Percentiles rank a stretch among this genome's conserved stretches.
phyloP scores from a whole-genome alignment of 176 grass and related monocot genomes.

The Oryza officinalis region DNA sequence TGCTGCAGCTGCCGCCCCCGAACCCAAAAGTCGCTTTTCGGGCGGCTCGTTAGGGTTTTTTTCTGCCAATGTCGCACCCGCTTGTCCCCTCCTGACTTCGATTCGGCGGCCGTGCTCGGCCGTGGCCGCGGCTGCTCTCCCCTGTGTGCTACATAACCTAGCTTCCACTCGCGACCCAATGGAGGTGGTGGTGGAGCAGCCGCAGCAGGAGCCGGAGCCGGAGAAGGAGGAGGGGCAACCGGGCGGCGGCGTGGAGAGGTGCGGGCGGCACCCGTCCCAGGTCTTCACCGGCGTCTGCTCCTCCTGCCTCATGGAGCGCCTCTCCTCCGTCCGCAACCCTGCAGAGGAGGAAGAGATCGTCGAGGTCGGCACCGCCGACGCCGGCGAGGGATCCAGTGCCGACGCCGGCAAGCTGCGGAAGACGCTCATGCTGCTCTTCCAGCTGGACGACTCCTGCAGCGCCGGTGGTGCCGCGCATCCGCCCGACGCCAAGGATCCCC shows the following conservation, averaged over 20 bases:
- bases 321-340: constrained; percentile 62
- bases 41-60: constrained; percentile 34
- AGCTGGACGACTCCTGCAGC: constrained; percentile 66
- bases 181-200: constrained; percentile 51
- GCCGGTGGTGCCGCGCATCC: not conserved
- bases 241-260: constrained; percentile 28
- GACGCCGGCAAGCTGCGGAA: constrained; percentile 53
- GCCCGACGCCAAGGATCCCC: constrained; percentile 8
- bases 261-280: constrained; percentile 71
- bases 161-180: constrained; percentile 36
- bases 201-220: not conserved
- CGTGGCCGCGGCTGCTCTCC: not conserved
- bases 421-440: constrained; percentile 87
- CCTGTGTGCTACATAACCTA: constrained; percentile 2
- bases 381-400: not conserved
- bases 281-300: constrained; percentile 81
- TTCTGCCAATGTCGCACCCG: constrained; percentile 43
- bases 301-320: constrained; percentile 84
- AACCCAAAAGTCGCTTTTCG: constrained; percentile 46
- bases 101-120: not conserved
- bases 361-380: constrained; percentile 37
- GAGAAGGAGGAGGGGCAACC: not conserved
- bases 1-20: not conserved
- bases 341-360: constrained; percentile 59
- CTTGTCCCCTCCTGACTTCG: constrained; percentile 41